Evolutionary conservation across 257 asterid genomes (phyloP), one percentile per base, ranked within the genome.

Genomic region (Ocimum tenuiflorum): DNA sequence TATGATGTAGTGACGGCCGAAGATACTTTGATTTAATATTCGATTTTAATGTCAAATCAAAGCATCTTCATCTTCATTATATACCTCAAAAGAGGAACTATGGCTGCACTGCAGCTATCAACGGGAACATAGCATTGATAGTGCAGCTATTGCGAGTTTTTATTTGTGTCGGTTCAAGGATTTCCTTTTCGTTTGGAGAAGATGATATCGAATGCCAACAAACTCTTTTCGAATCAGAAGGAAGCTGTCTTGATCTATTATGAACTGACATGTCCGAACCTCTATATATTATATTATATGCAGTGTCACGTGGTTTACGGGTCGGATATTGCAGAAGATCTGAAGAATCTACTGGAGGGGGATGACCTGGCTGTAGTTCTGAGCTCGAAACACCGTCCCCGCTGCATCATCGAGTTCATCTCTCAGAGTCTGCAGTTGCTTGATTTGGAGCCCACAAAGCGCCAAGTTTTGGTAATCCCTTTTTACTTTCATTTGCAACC

Each of bases 391-490:
- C 95, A 92, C 71, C 89, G 86, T 0, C 99, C 99, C 12, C 91
- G 84, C 50, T 89, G 96, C 81, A 73, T 92, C 72, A 85, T 89
- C 45, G 95, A 87, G 73, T 90, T 89, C 81, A 92, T 92, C 76
- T 87, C 97, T 53, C 99, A 86, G 42, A 82, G 96, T 76, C 82
- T 92, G 50, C 90, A 80, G 70, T 65, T 81, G 58, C 85, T 92
- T 62, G 82, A 80, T 53, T 17, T 89, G 77, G 99, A 87, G n/a
- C 69, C 81, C 62, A 13, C 91, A n/a, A 81, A 81, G 66, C 88
- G 83, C 38, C 78, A 73, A n/a, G n/a, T 65, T 23, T 73, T 92
- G 95, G 98, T 92, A 81, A 82, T 15, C 65, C 19, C 11, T 43
- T 50, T 67, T 60, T 14, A 3, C 8, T 5, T 31, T 58, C 6